phyloP scores from a whole-genome alignment of 805 yeast species.

The Metschnikowia lachancei region DNA sequence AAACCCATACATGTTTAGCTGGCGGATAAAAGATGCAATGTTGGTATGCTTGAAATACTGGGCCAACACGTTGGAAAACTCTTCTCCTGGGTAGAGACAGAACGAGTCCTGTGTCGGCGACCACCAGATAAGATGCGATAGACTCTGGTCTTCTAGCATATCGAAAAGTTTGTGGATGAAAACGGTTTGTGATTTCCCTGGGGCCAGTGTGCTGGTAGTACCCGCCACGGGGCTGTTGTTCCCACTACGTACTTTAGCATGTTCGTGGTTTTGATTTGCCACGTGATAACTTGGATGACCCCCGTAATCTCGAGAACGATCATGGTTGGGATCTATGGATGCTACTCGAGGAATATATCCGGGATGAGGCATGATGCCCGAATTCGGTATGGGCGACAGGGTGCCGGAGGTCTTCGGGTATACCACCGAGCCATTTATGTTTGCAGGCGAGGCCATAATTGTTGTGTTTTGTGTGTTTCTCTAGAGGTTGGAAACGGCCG shows the following conservation, averaged over 20 bases:
- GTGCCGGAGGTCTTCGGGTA: conserved; percentile 2
- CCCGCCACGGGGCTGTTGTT: conserved; percentile 14
- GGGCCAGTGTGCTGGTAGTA: conserved; percentile 3
- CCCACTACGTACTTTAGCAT: conserved; percentile 5
- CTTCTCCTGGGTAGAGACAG: conserved; percentile 79
- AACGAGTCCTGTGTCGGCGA: conserved; percentile 67
- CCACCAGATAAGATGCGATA: conserved; percentile 87
- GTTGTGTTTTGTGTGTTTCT: background rate
- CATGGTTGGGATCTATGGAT: conserved; percentile 4
- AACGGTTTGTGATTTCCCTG: conserved; percentile 40
- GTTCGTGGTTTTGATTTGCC: conserved; percentile 8
- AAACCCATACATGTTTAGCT: conserved; percentile 46
- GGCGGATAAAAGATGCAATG: conserved; percentile 43
- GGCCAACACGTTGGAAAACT: conserved; percentile 69
- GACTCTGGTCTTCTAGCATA: conserved; percentile 77
- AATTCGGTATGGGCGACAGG: background rate
- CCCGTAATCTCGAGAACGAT: conserved; percentile 2
- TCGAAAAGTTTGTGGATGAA: conserved; percentile 88
- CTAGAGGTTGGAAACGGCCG: background rate
- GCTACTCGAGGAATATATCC: conserved; percentile 9
- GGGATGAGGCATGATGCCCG: conserved; percentile 1
- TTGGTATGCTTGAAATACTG: conserved; percentile 52
- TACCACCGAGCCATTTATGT: conserved; percentile 1
- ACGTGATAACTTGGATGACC: background rate
- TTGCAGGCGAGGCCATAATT: conserved; percentile 1